Base-by-base conservation (phyloP, 169 alveolate species). In the Plasmodium inui region DNA sequence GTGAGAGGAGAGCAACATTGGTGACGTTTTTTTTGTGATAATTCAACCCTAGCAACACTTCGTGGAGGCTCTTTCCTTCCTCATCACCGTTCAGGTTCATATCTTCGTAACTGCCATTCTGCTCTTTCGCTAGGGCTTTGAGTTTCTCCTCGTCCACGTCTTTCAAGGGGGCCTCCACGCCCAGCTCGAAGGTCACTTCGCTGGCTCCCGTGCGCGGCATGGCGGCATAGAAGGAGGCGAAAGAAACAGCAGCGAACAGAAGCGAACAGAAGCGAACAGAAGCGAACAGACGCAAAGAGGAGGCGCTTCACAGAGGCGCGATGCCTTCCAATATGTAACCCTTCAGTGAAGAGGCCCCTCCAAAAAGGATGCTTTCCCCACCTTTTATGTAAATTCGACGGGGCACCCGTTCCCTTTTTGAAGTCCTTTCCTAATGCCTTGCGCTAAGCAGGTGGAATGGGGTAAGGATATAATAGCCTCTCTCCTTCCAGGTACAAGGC, bases 21-120 rank as follows among this genome's bases (percentile, higher is more conserved):
- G 83, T 85, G n/a, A 41, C 37, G 53, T 85, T 85, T 53, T 85
- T 85, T 19, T 46, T 85, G 39, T 85, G 39, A 73, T 73, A 85
- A 73, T 74, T 19, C 8, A 85, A 50, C 22, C 37, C 76, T 10
- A 46, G 34, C 12, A 85, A 37, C 30, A 85, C 61, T 6, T 46
- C 50, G 26, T 30, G n/a, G 30, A 85, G 61, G 19, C 50, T 41
- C 0, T 34, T 3, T 30, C 19, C 57, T 6, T 46, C 10, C 3
- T 46, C n/a, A 2, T 46, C 67, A 44, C 57, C 39, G 1, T 22
- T 28, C 32, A 14, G 4, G 12, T 22, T 28, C 32, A 14, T 19
- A 19, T 61, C 74, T 14, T 73, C 79, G 78, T 74, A 46, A 28
- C 12, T 12, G 17, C 61, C 79, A 30, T 19, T 30, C 7, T 44